Evolutionary conservation across 441 rosid species (phyloP), one percentile per base, ranked within the genome.

Genomic region (Daphne laureola): DNA sequence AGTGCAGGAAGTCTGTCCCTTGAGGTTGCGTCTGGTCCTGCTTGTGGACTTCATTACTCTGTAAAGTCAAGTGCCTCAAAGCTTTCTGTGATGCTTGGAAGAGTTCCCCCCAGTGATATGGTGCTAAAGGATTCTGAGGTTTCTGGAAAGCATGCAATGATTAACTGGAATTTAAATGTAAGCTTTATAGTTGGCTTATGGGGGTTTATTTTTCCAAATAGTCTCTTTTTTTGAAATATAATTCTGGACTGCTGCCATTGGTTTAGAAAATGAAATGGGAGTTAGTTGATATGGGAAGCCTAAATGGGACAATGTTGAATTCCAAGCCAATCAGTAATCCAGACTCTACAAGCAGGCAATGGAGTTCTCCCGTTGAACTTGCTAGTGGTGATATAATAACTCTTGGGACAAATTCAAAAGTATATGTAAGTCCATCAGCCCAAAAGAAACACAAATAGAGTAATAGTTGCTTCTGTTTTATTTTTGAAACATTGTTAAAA

Each of bases 101-200:
- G 98, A 79, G 83, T 83, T 67, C 64, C 86, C 64, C 89, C 86
- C 14, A 70, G 95, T 73, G 89, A 78, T 65, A 55, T 90, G 64
- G 46, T 73, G 48, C 66, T 90, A 76, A 83, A 82, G 57, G 99
- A 93, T 68, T 73, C 86, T 0, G 96, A 93, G 75, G 91, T 93
- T 62, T 93, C 97, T 0, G 97, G 96, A 69, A 93, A 84, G 80
- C 97, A 93, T 90, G 96, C 96, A 21, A 72, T 83, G 75, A 85
- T 93, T 68, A 82, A 77, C 62, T 90, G 97, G 97, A 90, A 93
- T 70, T 41, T 72, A 49, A 70, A 79, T 75, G 97, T 90, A 74
- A 67, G 60, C 2, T 40, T 70, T 64, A 61, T 59, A 59, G 27
- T 47, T 43, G 31, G 54, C 42, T 43, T 31, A 8, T 54, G 67